phyloP scores from a whole-genome alignment of 805 yeast genomes.

The Teunomyces stri region DNA sequence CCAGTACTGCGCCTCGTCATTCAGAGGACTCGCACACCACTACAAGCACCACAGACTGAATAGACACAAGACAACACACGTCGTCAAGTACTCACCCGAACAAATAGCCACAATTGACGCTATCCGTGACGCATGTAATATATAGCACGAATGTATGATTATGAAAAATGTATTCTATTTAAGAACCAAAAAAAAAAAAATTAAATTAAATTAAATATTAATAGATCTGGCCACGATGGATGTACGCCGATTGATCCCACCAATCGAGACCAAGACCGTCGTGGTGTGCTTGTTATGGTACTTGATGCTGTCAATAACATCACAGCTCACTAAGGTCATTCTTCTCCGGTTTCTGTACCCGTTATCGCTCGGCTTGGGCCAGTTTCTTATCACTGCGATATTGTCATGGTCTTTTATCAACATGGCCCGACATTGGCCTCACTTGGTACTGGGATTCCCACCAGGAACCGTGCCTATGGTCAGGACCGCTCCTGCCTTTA shows the following conservation, averaged over 20 bases:
- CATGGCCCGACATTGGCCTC: conserved; percentile 29
- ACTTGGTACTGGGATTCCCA: conserved; percentile 43
- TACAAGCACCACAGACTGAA: background rate
- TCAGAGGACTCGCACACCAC: background rate
- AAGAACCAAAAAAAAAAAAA: background rate
- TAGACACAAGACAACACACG: background rate
- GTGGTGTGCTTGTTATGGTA: conserved; percentile 59
- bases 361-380: conserved; percentile 61
- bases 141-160: background rate
- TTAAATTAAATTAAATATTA: background rate
- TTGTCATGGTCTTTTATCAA: conserved; percentile 40
- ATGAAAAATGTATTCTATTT: background rate
- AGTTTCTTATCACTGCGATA: conserved; percentile 51
- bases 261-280: conserved; percentile 36
- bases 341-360: conserved; percentile 58
- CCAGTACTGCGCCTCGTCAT: conserved; percentile 1
- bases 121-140: background rate
- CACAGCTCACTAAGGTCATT: conserved; percentile 60
- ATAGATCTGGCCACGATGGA: conserved; percentile 1
- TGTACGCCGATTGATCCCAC: conserved; percentile 19
- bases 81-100: background rate
- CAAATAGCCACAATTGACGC: background rate
- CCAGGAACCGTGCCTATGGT: conserved; percentile 51
- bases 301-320: conserved; percentile 56
- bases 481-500: conserved; percentile 18